Evolutionary conservation across 169 alveolate genomes (phyloP), one percentile per base, ranked within the genome.

Genomic region (Besnoitia besnoiti): DNA sequence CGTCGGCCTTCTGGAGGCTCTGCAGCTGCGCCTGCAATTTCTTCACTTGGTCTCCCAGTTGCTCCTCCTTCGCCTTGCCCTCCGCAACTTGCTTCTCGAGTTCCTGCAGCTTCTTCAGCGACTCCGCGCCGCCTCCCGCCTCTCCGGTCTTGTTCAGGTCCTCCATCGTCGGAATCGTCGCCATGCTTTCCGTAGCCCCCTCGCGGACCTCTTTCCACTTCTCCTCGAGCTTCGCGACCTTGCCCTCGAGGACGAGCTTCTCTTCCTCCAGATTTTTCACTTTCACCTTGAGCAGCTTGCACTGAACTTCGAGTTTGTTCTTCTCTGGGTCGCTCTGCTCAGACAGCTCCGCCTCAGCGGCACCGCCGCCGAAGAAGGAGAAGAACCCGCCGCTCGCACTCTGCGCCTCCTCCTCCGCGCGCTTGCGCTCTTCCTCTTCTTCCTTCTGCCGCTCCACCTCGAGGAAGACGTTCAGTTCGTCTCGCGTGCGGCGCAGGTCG

Each of bases 141-240:
- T 61, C 77, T 8, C 30, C 33, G 10, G 5, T 61, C 77, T 61
- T 30, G 35, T 61, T 61, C 37, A 76, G 27, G 30, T 76, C 85
- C 49, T 76, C 85, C 49, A 76, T n/a, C 85, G 85, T 76, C 8
- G 85, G 85, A 37, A 76, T 76, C 51, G 85, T 76, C 49, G 85
- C 49, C 85, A 76, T 76, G 85, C 85, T 76, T 44, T 27, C 85
- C 10, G 40, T 33, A 12, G 55, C 85, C n/a, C 44, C 49, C 44
- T 37, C n/a, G 16, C 51, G 55, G 14, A 24, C 79, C 7, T 8
- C 79, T 27, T 62, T 24, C 39, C 7, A 27, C 33, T 62, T 62
- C 50, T 12, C n/a, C 7, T 76, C n/a, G 21, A n/a, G 14, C 33
- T n/a, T 39, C 49, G 44, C 46, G 8, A 76, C 44, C 49, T 76